Percentiles rank a stretch among this genome's conserved stretches.
These are phyloP conservation scores for Talaromyces sp. DNA, from an alignment of 2,329 filamentous ascomycete genomes.

Conservation along the genomic window DNA sequence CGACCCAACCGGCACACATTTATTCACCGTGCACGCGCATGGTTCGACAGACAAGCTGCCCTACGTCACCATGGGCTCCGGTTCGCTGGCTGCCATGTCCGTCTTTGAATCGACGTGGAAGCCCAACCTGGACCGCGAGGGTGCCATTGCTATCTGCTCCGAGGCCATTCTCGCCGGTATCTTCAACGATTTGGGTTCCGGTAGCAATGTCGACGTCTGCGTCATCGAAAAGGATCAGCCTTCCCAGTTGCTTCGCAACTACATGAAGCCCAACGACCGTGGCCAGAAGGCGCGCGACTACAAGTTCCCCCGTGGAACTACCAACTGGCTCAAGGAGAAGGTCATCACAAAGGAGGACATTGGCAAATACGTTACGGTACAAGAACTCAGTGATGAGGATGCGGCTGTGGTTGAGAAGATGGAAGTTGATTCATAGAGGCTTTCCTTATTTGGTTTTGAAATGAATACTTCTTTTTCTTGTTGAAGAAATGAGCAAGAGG, in stretches of 20 bases:
- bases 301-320: constrained; percentile 85
- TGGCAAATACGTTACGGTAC: constrained; percentile 86
- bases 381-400: constrained; percentile 71
- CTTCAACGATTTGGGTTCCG: constrained; percentile 96
- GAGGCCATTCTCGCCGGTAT: constrained; percentile 95
- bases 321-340: constrained; percentile 92
- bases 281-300: constrained; percentile 91
- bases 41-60: constrained; percentile 97
- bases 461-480: not conserved
- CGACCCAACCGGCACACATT: constrained; percentile 88
- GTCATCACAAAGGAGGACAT: constrained; percentile 92
- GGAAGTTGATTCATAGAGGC: constrained; percentile 50
- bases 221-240: constrained; percentile 96
- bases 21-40: constrained; percentile 98
- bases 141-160: constrained; percentile 74
- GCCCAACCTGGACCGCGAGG: constrained; percentile 66
- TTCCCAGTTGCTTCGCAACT: constrained; percentile 78
- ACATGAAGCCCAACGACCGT: constrained; percentile 87
- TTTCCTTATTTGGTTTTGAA: not conserved
- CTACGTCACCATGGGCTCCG: constrained; percentile 98
- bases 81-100: constrained; percentile 93
- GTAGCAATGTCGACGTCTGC: constrained; percentile 94
- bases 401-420: constrained; percentile 57
- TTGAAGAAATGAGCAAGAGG: not conserved
- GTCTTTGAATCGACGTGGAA: constrained; percentile 98